Base-by-base conservation (phyloP, 1,284 basidiomycete genomes). In the Papiliotrema terrestris region DNA sequence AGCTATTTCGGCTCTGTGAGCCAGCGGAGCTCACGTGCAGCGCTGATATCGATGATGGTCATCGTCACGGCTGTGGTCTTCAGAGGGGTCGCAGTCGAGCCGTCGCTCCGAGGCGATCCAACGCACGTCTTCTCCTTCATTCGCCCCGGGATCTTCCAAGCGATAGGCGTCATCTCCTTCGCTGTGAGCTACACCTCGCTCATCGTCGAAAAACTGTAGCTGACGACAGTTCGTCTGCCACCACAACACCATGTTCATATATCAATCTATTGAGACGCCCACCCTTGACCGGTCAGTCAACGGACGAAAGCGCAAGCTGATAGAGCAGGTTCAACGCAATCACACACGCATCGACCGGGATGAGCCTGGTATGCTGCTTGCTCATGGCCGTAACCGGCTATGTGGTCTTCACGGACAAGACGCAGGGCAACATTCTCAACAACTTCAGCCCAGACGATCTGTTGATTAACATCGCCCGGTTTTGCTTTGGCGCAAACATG, bases 401-500 rank as follows among this genome's bases (percentile, higher is more conserved):
- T 73, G 75, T 92, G 52, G 88, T 93, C 22, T 99, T 99, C 74
- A 97, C 94, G 15, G 83, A 97, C 74, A 91, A 87, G 78, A 97
- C 94, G 0, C 55, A 75, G 72, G 93, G 92, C 17, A 97, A 97
- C 66, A 90, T 96, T 55, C 76, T 97, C 62, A 96, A 96, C 76
- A 96, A 95, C 71, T 96, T 96, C 67, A 81, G 87, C 38, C 77
- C 80, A 47, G 80, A 83, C 64, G 89, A 94, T 72, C 84, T 86
- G 25, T 67, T 95, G 54, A 93, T 95, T 76, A 95, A 98, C 72
- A 82, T 98, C 52, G 95, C 95, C 6, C 83, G 94, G 22, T 91
- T 97, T 66, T 92, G 89, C 68, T 98, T 98, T 68, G 95, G 95
- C 4, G 77, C 95, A 58, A 98, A 98, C 77, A 98, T 98, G 95